Conservation (phyloP, 345 rosid genomes). For the Hypericum perforatum region DNA sequence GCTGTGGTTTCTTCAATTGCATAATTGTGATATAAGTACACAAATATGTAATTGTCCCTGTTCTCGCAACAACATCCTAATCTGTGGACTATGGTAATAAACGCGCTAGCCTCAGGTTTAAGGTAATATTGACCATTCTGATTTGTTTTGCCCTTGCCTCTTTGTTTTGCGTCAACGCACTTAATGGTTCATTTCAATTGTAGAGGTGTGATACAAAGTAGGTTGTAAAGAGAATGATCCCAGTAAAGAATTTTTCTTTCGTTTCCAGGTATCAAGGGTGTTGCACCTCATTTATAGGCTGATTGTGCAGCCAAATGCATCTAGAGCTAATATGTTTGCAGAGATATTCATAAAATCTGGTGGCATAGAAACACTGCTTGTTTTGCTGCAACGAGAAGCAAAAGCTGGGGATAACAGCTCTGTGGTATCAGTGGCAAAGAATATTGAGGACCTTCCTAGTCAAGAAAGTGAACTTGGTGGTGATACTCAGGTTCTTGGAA, state of each 20-base stretch:
- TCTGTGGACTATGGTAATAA: too few species aligned
- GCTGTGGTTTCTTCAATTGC: neutral
- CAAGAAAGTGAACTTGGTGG: slow-evolving; percentile 33
- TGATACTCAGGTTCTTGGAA: slow-evolving; percentile 20
- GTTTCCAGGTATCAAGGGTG: slow-evolving; percentile 74
- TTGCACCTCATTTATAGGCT: slow-evolving; percentile 81
- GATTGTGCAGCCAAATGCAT: slow-evolving; percentile 85
- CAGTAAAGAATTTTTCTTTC: neutral
- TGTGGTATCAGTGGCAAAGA: slow-evolving; percentile 26
- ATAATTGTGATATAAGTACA: slow-evolving; percentile 3
- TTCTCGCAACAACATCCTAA: too few species aligned
- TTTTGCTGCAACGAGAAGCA: slow-evolving; percentile 88
- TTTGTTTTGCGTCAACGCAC: too few species aligned
- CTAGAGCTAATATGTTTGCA: slow-evolving; percentile 68
- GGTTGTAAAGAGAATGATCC: neutral
- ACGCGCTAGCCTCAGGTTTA: too few species aligned
- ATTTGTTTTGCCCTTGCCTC: too few species aligned
- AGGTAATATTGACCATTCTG: too few species aligned
- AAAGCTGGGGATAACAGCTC: slow-evolving; percentile 57
- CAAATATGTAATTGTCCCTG: neutral
- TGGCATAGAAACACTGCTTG: slow-evolving; percentile 96
- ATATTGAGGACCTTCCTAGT: slow-evolving; percentile 26
- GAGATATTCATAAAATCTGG: slow-evolving; percentile 75
- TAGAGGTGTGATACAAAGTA: neutral
- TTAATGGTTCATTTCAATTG: slow-evolving; percentile 3